These are phyloP conservation scores for Cladosporium sp. DNA, from an alignment of 2,329 filamentous ascomycete species.

Conservation along the genomic window DNA sequence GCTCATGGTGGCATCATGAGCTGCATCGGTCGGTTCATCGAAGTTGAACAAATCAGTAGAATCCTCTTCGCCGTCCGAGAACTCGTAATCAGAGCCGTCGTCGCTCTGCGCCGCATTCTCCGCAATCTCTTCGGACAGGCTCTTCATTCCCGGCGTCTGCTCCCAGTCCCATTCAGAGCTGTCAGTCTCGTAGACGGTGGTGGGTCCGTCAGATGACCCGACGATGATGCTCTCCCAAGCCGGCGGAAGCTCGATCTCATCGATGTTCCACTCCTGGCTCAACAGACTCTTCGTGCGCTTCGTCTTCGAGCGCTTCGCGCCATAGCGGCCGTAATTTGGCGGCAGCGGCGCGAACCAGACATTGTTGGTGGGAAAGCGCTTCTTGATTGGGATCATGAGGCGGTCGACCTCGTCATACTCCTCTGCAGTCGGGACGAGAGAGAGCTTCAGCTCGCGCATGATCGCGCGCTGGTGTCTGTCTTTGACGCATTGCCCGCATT, in stretches of 20 bases:
- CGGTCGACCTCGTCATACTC: neutral
- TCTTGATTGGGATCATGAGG: neutral
- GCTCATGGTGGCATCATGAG: no score
- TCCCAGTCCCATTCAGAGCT: neutral
- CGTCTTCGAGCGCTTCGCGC: neutral
- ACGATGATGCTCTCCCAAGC: neutral
- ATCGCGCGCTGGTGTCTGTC: no score
- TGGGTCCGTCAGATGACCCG: no score
- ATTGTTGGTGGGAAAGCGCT: neutral
- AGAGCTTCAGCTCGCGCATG: no score
- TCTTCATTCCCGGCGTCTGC: neutral
- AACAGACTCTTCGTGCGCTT: neutral
- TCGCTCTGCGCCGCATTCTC: neutral
- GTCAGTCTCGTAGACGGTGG: neutral
- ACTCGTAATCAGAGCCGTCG: neutral
- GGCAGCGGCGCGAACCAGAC: neutral
- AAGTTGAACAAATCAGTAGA: no score
- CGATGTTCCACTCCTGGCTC: neutral
- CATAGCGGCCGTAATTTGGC: slow-evolving; percentile 1
- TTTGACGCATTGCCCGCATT: neutral
- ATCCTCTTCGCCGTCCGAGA: no score
- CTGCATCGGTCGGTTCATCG: no score
- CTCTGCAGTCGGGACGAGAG: no score
- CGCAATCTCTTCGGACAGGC: slow-evolving; percentile 3
- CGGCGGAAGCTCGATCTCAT: no score